Percentiles rank a stretch among this genome's conserved stretches.
These are phyloP conservation scores for Favolaschia claudopus DNA, from an alignment of 768 basidiomycete species.

Conservation along the genomic window DNA sequence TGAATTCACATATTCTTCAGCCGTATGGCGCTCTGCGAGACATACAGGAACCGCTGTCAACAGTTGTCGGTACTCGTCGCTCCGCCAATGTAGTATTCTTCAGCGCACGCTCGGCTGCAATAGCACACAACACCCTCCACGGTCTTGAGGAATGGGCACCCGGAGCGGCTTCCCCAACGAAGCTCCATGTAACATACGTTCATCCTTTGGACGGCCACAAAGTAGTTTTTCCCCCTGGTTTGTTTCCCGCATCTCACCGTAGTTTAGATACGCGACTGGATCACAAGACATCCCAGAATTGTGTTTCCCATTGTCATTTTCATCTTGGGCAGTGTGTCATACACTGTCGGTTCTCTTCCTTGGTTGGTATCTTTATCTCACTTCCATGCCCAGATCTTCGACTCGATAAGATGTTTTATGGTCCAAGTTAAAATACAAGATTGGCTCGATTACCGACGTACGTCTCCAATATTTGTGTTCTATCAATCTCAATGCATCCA, in stretches of 20 bases:
- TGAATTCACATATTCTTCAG: constrained; percentile 43
- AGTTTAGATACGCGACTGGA: constrained; percentile 73
- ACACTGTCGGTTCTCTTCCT: constrained; percentile 64
- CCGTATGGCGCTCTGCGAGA: constrained; percentile 85
- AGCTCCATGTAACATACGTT: constrained; percentile 10
- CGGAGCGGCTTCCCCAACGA: constrained; percentile 20
- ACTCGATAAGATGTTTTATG: constrained; percentile 87
- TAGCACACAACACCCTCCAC: constrained; percentile 85
- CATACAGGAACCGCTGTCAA: constrained; percentile 64
- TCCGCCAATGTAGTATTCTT: constrained; percentile 70
- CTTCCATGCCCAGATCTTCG: constrained; percentile 73
- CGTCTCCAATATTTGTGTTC: constrained; percentile 10
- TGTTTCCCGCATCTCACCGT: background rate
- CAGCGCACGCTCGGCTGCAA: constrained; percentile 70
- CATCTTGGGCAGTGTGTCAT: constrained; percentile 88
- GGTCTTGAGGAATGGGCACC: constrained; percentile 51
- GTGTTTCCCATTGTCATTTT: constrained; percentile 84
- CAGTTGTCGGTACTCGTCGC: constrained; percentile 72
- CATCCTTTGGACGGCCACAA: constrained; percentile 30
- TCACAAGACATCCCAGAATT: constrained; percentile 86
- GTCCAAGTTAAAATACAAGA: constrained; percentile 83
- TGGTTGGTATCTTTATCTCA: background rate
- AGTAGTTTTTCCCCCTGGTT: constrained; percentile 50
- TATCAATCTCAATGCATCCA: constrained; percentile 37
- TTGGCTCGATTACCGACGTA: constrained; percentile 84